A percentile compares a stretch with the other conserved stretches of the same genome.
Conservation (phyloP, 2,329 filamentous ascomycete genomes). For the Massarina eburnea region DNA sequence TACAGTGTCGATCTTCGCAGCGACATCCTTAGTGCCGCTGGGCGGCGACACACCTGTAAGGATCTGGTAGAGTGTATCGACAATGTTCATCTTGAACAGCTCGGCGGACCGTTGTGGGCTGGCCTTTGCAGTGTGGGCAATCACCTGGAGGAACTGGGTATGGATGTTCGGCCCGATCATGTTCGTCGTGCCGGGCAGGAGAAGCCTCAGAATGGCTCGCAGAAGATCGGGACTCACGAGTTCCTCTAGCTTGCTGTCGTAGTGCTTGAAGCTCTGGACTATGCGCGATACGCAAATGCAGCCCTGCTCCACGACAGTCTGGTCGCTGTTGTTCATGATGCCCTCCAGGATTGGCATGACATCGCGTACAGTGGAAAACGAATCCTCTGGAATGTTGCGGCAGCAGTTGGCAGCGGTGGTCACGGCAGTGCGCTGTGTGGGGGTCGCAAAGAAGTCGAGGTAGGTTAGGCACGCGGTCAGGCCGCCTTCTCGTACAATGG, state of each 20-base stretch:
- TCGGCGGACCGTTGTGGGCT: constrained; percentile 87
- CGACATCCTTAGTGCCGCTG: constrained; percentile 72
- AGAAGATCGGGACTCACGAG: constrained; percentile 87
- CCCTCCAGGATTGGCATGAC: constrained; percentile 95
- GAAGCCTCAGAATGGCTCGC: constrained; percentile 78
- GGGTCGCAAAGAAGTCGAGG: constrained; percentile 95
- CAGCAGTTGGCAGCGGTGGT: constrained; percentile 98
- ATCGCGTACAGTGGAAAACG: constrained; percentile 85
- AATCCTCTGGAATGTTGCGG: constrained; percentile 92
- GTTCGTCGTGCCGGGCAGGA: constrained; percentile 93
- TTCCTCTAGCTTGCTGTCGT: constrained; percentile 85
- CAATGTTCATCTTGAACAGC: constrained; percentile 92
- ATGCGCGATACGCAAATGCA: constrained; percentile 94
- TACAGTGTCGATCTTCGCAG: constrained; percentile 89
- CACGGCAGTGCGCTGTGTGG: constrained; percentile 93
- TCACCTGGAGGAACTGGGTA: constrained; percentile 89
- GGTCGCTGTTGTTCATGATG: constrained; percentile 88
- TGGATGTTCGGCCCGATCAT: constrained; percentile 92
- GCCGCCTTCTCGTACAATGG: constrained; percentile 93
- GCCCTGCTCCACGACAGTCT: constrained; percentile 94
- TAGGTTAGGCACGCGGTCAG: constrained; percentile 94
- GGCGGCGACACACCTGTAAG: constrained; percentile 94
- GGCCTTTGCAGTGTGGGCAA: constrained; percentile 86
- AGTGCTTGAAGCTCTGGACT: constrained; percentile 93
- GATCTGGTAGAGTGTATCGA: constrained; percentile 97